Conservation (phyloP, 352 stramenopile species). For the Pythium volutum region DNA sequence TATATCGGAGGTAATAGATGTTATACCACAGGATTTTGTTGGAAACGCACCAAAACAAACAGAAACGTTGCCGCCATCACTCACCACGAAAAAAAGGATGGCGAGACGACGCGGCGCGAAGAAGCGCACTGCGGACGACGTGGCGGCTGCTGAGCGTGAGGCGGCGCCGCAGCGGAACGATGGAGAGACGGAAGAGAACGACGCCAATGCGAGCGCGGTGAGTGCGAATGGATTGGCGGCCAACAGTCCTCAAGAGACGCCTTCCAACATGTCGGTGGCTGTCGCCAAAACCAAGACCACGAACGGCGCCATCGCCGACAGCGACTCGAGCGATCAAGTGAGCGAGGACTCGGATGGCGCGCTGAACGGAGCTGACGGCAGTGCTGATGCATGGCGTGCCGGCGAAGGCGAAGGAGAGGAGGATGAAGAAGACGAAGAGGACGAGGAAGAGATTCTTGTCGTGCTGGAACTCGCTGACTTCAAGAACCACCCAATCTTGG, state of each 20-base stretch:
- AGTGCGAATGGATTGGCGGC: neutral
- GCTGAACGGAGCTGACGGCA: neutral
- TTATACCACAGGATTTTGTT: constrained; percentile 14
- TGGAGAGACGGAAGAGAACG: neutral
- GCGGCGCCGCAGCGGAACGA: neutral
- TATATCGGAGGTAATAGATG: constrained; percentile 13
- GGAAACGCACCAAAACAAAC: no score
- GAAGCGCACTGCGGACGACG: constrained; percentile 9
- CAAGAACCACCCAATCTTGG: constrained; percentile 76
- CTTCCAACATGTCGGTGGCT: neutral
- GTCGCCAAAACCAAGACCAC: neutral
- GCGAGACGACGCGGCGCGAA: neutral
- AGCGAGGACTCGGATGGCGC: constrained; percentile 9
- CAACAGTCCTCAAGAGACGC: neutral
- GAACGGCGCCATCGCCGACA: constrained; percentile 1
- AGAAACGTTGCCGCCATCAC: neutral
- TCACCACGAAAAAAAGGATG: neutral
- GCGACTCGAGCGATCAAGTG: constrained; percentile 8
- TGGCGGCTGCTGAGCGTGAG: neutral
- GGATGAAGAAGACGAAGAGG: constrained; percentile 33
- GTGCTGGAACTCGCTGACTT: constrained; percentile 78
- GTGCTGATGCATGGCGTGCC: neutral
- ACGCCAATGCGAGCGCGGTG: neutral
- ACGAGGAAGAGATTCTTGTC: constrained; percentile 67
- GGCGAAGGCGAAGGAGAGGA: neutral